These are phyloP conservation scores for Hymenoscyphus occultus DNA, from an alignment of 2,329 filamentous ascomycete species.

Conservation along the genomic window DNA sequence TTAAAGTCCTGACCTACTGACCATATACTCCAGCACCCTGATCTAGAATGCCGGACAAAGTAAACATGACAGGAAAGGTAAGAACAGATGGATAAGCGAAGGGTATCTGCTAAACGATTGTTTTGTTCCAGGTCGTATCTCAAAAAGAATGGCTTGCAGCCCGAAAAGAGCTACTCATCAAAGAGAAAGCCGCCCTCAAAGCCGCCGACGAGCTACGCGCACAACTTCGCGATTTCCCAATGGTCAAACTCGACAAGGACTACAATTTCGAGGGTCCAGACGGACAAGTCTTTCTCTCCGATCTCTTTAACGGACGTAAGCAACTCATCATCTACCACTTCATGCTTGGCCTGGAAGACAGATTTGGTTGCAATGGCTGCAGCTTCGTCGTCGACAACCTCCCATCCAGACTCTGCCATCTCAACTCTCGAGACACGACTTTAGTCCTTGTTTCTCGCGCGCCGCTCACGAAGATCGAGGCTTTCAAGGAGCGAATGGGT, in stretches of 20 bases:
- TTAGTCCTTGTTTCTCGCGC: slow-evolving; percentile 42
- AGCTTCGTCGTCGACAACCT: slow-evolving; percentile 41
- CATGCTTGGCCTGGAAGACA: slow-evolving; percentile 42
- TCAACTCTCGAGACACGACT: slow-evolving; percentile 40
- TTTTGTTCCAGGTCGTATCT: slow-evolving; percentile 31
- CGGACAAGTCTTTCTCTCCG: slow-evolving; percentile 30
- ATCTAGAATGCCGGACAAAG: background rate
- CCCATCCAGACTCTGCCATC: slow-evolving; percentile 38
- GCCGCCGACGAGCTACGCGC: slow-evolving; percentile 34
- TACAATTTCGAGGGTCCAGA: slow-evolving; percentile 25
- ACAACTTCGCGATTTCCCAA: slow-evolving; percentile 39
- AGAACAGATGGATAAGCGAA: background rate
- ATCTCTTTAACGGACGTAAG: slow-evolving; percentile 38
- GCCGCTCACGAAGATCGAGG: slow-evolving; percentile 38
- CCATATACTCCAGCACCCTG: background rate
- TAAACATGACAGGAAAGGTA: slow-evolving; percentile 27
- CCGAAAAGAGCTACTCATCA: slow-evolving; percentile 37
- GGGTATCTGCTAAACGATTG: background rate
- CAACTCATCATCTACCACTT: slow-evolving; percentile 46
- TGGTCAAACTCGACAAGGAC: slow-evolving; percentile 10
- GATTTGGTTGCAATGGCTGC: slow-evolving; percentile 41
- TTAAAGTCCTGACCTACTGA: background rate
- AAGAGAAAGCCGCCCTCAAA: slow-evolving; percentile 38
- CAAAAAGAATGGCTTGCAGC: slow-evolving; percentile 39
- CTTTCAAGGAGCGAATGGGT: slow-evolving; percentile 39